phyloP scores from a whole-genome alignment of 305 asterid genomes.

The Euphrasia arctica region DNA sequence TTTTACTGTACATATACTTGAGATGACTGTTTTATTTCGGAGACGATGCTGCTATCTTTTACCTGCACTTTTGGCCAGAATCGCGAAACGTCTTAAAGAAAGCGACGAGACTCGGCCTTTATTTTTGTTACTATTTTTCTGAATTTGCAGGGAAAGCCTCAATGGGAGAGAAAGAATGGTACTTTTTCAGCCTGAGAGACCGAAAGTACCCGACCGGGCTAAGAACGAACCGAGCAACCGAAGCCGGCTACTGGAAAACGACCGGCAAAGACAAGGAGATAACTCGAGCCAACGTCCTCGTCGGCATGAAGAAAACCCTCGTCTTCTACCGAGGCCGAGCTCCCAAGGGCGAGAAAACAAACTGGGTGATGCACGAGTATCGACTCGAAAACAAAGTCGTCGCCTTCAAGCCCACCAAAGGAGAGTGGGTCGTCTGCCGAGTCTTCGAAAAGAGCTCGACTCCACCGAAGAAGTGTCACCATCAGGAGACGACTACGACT shows the following conservation, averaged over 20 bases:
- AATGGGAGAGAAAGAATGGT: constrained; percentile 93
- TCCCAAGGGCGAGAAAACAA: constrained; percentile 91
- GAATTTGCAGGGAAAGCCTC: constrained; percentile 62
- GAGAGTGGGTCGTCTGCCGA: constrained; percentile 91
- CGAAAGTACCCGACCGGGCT: constrained; percentile 85
- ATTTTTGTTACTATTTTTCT: too few species aligned
- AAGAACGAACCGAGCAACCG: constrained; percentile 79
- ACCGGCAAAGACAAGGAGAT: constrained; percentile 94
- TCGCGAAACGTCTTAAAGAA: too few species aligned
- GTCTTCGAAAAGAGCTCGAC: constrained; percentile 66
- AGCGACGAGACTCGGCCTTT: too few species aligned
- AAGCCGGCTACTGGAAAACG: constrained; percentile 88
- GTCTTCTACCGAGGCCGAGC: constrained; percentile 90
- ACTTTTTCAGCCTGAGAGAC: constrained; percentile 71
- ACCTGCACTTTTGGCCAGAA: too few species aligned
- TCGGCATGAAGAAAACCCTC: constrained; percentile 90
- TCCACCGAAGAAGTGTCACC: constrained; percentile 34
- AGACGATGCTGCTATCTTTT: too few species aligned
- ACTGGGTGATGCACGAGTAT: constrained; percentile 96
- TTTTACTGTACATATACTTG: too few species aligned
- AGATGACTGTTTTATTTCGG: too few species aligned
- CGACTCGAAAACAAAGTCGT: constrained; percentile 45
- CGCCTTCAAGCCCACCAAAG: constrained; percentile 62
- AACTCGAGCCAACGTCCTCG: constrained; percentile 46
- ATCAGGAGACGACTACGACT: constrained; percentile 25